Evolutionary conservation across 2,329 filamentous ascomycete genomes (phyloP).

Genomic region (Microcera coccophila): DNA sequence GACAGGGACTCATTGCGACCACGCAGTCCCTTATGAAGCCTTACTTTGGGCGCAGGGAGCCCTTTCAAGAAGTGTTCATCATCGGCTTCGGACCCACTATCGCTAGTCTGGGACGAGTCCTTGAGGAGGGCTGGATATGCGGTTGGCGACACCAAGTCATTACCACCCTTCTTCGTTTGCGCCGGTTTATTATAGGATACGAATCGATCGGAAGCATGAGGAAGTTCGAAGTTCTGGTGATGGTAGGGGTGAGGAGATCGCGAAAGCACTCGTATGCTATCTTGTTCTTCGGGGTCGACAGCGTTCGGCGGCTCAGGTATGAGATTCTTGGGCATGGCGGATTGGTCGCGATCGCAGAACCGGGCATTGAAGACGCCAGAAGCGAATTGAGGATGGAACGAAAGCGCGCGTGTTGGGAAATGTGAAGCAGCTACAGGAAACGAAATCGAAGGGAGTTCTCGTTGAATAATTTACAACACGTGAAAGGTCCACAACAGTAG

Average conservation of each 20-base stretch:
- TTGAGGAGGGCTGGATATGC: conserved; percentile 37
- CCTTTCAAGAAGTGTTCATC: conserved; percentile 88
- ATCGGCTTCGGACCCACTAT: conserved; percentile 92
- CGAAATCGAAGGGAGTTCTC: conserved; percentile 9
- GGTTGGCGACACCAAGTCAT: conserved; percentile 20
- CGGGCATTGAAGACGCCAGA: conserved; percentile 26
- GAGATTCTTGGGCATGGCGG: conserved; percentile 47
- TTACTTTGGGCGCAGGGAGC: conserved; percentile 71
- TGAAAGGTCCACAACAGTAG: conserved; percentile 17
- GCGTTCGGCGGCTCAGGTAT: conserved; percentile 32
- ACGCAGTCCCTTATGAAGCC: conserved; percentile 73
- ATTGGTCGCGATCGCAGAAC: conserved; percentile 17
- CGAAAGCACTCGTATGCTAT: conserved; percentile 46
- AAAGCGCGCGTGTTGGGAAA: conserved; percentile 1
- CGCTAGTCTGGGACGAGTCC: conserved; percentile 64
- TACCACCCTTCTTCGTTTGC: conserved; percentile 15
- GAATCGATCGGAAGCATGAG: conserved; percentile 45
- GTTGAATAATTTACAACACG: conserved; percentile 12
- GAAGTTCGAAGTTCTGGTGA: conserved; percentile 54
- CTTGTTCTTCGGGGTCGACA: conserved; percentile 35
- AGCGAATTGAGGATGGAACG: conserved; percentile 19
- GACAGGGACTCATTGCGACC: conserved; percentile 54
- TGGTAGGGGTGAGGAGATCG: conserved; percentile 68
- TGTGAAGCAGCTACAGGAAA: conserved; percentile 5
- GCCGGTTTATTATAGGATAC: conserved; percentile 20